Percentiles rank a stretch among this genome's conserved stretches.
These are phyloP conservation scores for Olyra latifolia DNA, from an alignment of 176 grass and related monocot species.

Conservation along the genomic window DNA sequence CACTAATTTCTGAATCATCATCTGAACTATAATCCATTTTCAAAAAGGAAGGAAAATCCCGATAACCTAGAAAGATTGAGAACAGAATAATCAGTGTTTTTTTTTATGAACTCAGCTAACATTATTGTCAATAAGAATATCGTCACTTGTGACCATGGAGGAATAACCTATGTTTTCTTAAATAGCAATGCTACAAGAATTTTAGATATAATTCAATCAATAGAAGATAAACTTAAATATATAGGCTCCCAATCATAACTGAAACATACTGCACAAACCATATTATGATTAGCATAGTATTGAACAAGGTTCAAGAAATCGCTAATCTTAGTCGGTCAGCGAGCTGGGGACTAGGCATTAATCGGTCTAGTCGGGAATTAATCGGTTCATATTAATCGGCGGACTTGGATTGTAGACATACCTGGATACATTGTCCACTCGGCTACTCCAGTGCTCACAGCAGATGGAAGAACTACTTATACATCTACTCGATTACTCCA, in stretches of 20 bases:
- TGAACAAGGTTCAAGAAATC: too few relatives aligned
- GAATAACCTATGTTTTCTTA: not conserved
- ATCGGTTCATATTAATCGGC: too few relatives aligned
- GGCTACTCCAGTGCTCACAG: too few relatives aligned
- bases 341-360: too few relatives aligned
- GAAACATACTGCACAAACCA: not conserved
- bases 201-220: not conserved
- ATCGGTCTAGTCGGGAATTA: too few relatives aligned
- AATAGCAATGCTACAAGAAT: not conserved
- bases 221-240: not conserved
- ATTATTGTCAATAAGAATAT: slow-evolving; percentile 9
- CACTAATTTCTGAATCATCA: slow-evolving; percentile 62
- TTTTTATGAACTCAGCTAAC: not conserved
- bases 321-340: too few relatives aligned
- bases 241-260: too few relatives aligned
- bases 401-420: too few relatives aligned
- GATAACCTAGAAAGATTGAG: slow-evolving; percentile 6
- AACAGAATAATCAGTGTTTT: not conserved
- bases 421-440: too few relatives aligned
- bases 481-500: too few relatives aligned
- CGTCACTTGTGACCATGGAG: not conserved
- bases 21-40: slow-evolving; percentile 60
- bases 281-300: not conserved
- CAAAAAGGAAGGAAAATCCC: not conserved
- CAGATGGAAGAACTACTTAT: too few relatives aligned